Evolutionary conservation across 768 basidiomycete species (phyloP), one percentile per base, ranked within the genome.

Genomic region (Russula emetica): DNA sequence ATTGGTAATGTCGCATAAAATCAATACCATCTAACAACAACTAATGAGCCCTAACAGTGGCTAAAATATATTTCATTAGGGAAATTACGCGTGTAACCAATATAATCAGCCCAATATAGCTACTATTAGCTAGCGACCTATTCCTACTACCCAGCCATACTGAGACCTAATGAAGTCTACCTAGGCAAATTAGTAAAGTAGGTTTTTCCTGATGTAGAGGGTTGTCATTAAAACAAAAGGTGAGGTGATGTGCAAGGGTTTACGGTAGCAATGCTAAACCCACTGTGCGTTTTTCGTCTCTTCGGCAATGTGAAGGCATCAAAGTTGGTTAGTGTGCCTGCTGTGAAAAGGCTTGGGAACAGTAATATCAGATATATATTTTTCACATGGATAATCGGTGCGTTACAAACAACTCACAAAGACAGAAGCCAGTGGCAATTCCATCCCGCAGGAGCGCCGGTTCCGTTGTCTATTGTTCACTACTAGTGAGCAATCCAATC

Each of bases 381-480:
- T n/a, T n/a, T 28, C 4, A n/a, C 55, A 30, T 34, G 40, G 62
- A 22, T 40, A 51, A n/a, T 50, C 26, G n/a, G 38, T 20, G 55
- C 28, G 74, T 32, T 4, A 26, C 9, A 16, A 16, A 40, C 40
- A 30, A 75, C 82, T 55, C 69, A 92, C 91, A 92, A 92, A 5
- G 88, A 92, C 44, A 97, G 74, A 18, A 92, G 81, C 91, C 91
- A 96, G n/a, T n/a, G n/a, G n/a, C n/a, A n/a, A 70, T 94, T 95
- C 94, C 93, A 95, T 5, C 83, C 91, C 10, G 88, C 78, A 22
- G 90, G 82, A 3, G 92, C 92, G 0, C 90, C 90, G 1, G 93
- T 94, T 28, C 92, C 93, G 69, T 95, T 95, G 74, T 92, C 91
- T 93, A 32, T n/a, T 49, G 20, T 34, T 14, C 61, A 28, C 40